Evolutionary conservation across 805 yeast species (phyloP).

Genomic region (Ogataea pignaliae): DNA sequence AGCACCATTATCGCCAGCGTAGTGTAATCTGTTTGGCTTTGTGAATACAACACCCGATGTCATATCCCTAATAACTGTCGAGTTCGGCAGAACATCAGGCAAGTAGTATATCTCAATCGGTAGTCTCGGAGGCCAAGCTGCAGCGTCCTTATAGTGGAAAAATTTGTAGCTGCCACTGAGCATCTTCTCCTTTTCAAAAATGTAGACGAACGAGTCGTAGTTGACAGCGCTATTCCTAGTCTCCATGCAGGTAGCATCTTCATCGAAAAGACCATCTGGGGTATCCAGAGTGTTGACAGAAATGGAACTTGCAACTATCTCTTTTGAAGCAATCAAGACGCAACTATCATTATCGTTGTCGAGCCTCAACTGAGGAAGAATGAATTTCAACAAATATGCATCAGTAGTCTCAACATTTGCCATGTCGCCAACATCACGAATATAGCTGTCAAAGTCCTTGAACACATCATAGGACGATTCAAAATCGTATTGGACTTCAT

Average conservation of each 20-base stretch:
- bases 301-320: constrained; percentile 52
- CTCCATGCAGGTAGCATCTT: constrained; percentile 42
- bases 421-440: constrained; percentile 32
- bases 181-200: constrained; percentile 37
- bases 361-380: constrained; percentile 78
- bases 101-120: constrained; percentile 61
- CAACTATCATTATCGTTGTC: constrained; percentile 43
- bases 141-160: constrained; percentile 24
- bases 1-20: constrained; percentile 27
- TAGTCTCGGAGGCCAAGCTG: constrained; percentile 63
- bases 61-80: constrained; percentile 46
- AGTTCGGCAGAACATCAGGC: constrained; percentile 36
- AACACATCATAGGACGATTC: constrained; percentile 23
- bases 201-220: constrained; percentile 52
- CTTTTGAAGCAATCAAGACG: constrained; percentile 50
- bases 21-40: constrained; percentile 49
- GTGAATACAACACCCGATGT: constrained; percentile 47
- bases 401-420: constrained; percentile 24
- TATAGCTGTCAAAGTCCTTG: constrained; percentile 48
- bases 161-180: constrained; percentile 30
- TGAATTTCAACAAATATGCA: constrained; percentile 54
- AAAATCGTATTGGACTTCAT: constrained; percentile 12
- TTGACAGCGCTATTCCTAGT: constrained; percentile 52
- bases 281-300: constrained; percentile 37
- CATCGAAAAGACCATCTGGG: constrained; percentile 37